A percentile compares a stretch with the other conserved stretches of the same genome.
These are phyloP conservation scores for Pseudogymnoascus sp. DNA, from an alignment of 2,329 filamentous ascomycete genomes.

Conservation along the genomic window DNA sequence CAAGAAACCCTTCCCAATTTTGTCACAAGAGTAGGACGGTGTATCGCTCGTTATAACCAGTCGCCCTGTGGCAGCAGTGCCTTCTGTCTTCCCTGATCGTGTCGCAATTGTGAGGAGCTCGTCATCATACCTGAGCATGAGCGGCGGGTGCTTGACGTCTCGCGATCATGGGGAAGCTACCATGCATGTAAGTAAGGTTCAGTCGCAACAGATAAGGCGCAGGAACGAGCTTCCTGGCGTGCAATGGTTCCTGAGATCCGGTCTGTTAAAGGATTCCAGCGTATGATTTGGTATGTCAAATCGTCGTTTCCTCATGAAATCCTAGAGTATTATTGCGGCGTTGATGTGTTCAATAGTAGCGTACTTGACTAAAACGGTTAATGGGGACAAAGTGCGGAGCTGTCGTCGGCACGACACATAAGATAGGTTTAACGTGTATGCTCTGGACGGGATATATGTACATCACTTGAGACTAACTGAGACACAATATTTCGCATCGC, in stretches of 20 bases:
- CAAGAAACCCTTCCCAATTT: neutral
- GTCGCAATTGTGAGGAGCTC: constrained; percentile 6
- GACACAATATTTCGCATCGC: constrained; percentile 19
- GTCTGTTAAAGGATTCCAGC: neutral
- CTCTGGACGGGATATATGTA: neutral
- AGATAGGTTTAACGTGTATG: neutral
- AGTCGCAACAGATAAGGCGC: neutral
- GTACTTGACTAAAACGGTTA: constrained; percentile 7
- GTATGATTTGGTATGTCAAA: neutral
- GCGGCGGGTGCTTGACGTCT: constrained; percentile 1
- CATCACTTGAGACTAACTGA: neutral
- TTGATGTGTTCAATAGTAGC: constrained; percentile 7
- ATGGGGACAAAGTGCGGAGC: constrained; percentile 6
- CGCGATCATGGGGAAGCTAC: constrained; percentile 5
- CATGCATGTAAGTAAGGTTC: neutral
- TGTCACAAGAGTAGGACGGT: neutral
- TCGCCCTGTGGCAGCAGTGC: constrained; percentile 2
- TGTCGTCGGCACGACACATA: constrained; percentile 5
- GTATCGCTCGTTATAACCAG: constrained; percentile 1
- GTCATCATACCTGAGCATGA: constrained; percentile 7
- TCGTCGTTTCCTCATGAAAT: neutral
- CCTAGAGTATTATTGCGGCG: constrained; percentile 1
- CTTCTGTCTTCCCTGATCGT: constrained; percentile 5
- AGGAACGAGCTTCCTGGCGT: neutral
- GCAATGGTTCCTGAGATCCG: neutral